Percentiles rank a stretch among this genome's conserved stretches.
phyloP scores from a whole-genome alignment of 257 asterid genomes.

The Schizonepeta tenuifolia region DNA sequence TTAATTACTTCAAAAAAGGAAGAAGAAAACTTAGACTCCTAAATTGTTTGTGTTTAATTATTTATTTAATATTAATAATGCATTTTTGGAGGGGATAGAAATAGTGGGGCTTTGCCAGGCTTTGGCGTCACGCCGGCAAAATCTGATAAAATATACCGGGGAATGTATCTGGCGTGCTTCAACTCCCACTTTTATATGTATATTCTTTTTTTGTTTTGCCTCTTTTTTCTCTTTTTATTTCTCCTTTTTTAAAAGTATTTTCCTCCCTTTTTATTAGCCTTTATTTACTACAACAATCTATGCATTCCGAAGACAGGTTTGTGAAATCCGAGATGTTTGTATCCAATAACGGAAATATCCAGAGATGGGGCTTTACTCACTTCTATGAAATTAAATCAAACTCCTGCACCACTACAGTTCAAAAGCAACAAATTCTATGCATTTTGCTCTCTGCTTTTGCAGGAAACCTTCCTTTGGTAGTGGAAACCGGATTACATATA shows the following conservation, averaged over 20 bases:
- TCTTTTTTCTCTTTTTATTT: slow-evolving; percentile 23
- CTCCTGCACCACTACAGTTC: neutral
- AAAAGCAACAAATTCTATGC: neutral
- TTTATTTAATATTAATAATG: neutral
- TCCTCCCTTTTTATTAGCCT: neutral
- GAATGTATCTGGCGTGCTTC: slow-evolving; percentile 55
- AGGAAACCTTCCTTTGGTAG: slow-evolving; percentile 1
- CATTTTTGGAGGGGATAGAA: slow-evolving; percentile 1
- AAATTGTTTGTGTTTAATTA: neutral
- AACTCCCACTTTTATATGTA: slow-evolving; percentile 33
- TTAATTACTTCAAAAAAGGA: no score
- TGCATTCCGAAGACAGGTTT: neutral
- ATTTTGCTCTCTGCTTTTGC: slow-evolving; percentile 11
- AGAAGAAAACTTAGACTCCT: no score
- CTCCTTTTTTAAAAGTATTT: neutral
- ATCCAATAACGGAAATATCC: slow-evolving; percentile 17
- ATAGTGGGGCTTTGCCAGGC: slow-evolving; percentile 51
- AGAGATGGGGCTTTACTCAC: slow-evolving; percentile 29
- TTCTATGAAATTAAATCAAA: neutral
- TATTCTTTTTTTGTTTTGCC: slow-evolving; percentile 6
- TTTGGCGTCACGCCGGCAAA: slow-evolving; percentile 64
- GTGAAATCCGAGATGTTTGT: slow-evolving; percentile 32
- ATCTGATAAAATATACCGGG: slow-evolving; percentile 44
- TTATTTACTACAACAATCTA: slow-evolving; percentile 31
- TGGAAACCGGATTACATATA: no score